These are phyloP conservation scores for Cercospora zeina DNA, from an alignment of 2,329 filamentous ascomycete species.

Conservation along the genomic window DNA sequence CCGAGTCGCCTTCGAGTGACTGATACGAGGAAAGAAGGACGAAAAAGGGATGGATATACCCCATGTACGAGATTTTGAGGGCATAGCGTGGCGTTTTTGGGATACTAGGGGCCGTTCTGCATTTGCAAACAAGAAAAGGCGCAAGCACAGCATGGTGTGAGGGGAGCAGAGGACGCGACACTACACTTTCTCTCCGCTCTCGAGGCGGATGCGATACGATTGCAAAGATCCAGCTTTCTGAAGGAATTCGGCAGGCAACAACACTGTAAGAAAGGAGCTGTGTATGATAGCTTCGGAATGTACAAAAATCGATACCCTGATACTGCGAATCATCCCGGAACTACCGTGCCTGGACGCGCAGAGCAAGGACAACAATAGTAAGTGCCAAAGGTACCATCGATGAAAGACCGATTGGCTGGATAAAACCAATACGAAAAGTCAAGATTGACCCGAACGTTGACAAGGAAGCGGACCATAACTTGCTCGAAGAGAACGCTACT, in stretches of 20 bases:
- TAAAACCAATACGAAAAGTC: neutral
- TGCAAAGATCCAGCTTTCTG: neutral
- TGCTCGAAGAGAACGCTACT: neutral
- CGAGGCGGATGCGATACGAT: neutral
- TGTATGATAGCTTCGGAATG: constrained; percentile 14
- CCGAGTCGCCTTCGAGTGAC: constrained; percentile 18
- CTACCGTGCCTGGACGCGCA: too few species aligned
- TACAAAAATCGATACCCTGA: constrained; percentile 5
- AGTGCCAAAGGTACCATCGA: neutral
- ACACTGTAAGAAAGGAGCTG: neutral
- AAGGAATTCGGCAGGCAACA: neutral
- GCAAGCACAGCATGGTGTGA: constrained; percentile 10
- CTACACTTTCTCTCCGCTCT: constrained; percentile 10
- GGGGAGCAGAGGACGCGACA: neutral
- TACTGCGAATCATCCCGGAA: neutral
- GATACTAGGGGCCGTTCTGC: constrained; percentile 19
- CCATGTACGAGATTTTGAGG: constrained; percentile 24
- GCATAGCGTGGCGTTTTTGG: constrained; percentile 36
- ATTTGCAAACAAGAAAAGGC: constrained; percentile 13
- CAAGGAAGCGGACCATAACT: neutral
- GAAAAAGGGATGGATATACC: constrained; percentile 19
- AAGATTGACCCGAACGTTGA: neutral
- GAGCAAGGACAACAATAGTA: too few species aligned
- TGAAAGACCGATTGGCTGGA: neutral
- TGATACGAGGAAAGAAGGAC: neutral